Percentiles rank a stretch among this genome's conserved stretches.
Conservation (phyloP, 257 asterid genomes). For the Solanum sejunctum region DNA sequence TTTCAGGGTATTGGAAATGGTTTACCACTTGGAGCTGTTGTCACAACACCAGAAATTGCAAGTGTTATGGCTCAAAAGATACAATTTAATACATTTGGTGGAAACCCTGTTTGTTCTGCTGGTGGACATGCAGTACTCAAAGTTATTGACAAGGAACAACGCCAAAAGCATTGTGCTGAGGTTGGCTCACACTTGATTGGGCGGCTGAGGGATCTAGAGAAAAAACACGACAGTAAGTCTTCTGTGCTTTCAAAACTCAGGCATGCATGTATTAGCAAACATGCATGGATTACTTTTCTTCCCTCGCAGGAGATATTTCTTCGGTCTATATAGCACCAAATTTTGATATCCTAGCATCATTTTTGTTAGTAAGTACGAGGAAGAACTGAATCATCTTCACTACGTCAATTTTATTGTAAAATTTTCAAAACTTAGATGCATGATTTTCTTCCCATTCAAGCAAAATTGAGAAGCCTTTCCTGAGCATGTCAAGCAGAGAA, state of each 20-base stretch:
- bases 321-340: not conserved
- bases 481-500: not conserved
- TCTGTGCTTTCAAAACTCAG: not conserved
- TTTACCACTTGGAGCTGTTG: constrained; percentile 96
- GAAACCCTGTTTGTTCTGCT: constrained; percentile 97
- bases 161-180: constrained; percentile 72
- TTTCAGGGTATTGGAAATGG: constrained; percentile 93
- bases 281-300: not conserved
- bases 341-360: not conserved
- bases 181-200: constrained; percentile 78
- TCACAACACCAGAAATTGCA: constrained; percentile 96
- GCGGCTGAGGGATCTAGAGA: constrained; percentile 60
- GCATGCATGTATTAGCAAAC: not conserved
- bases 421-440: not conserved
- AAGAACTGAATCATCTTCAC: not conserved
- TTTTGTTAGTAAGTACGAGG: not conserved
- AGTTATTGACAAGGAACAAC: constrained; percentile 77
- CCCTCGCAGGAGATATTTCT: not conserved
- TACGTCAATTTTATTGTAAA: not conserved
- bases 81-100: constrained; percentile 91
- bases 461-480: not conserved
- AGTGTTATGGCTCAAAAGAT: constrained; percentile 77
- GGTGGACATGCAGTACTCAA: constrained; percentile 89
- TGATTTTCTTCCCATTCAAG: not conserved
- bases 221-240: constrained; percentile 63